Base-by-base conservation (phyloP, 345 rosid species). In the Salix viminalis region DNA sequence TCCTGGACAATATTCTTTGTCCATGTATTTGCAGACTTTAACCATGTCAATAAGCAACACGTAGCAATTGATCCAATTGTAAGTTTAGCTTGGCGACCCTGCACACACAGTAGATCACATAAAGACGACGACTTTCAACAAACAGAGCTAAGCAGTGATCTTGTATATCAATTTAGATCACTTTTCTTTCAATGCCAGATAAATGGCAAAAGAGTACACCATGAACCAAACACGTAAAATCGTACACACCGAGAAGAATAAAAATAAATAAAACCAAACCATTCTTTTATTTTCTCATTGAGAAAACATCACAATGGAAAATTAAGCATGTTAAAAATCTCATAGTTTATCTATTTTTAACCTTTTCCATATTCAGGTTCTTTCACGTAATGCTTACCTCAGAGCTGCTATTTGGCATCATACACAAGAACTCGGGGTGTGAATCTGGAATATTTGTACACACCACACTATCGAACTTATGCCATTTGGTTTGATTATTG, bases 41-140 rank as follows among this genome's bases (percentile, higher is more conserved):
- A 61, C 70, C 83, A 82, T 75, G 84, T 84, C 79, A 89, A 76
- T 61, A 87, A 52, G 24, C 79, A 73, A 74, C 81, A 90, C 39
- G 86, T 79, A 66, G 91, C 79, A 81, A 90, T 23, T 62, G 86
- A 77, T 81, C 88, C 88, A 84, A 76, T 60, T 65, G 61, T 67
- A 71, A 80, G 76, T 78, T 85, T 81, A 70, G 68, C n/a, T 66
- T 15, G 84, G 79, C 78, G 76, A 77, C 30, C 87, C 98, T 89
- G 94, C 89, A 85, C 58, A 81, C 52, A 62, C 73, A 79, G 61
- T 60, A 56, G 82, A 75, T 76, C 74, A 69, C 10, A 84, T 74
- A 65, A 52, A 69, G 36, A 75, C 68, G 65, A 71, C 73, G 75
- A 56, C 26, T 48, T 2, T 42, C 8, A 48, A 64, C 34, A 26